Base-by-base conservation (phyloP, 2,329 filamentous ascomycete species). In the Microsporum canis region DNA sequence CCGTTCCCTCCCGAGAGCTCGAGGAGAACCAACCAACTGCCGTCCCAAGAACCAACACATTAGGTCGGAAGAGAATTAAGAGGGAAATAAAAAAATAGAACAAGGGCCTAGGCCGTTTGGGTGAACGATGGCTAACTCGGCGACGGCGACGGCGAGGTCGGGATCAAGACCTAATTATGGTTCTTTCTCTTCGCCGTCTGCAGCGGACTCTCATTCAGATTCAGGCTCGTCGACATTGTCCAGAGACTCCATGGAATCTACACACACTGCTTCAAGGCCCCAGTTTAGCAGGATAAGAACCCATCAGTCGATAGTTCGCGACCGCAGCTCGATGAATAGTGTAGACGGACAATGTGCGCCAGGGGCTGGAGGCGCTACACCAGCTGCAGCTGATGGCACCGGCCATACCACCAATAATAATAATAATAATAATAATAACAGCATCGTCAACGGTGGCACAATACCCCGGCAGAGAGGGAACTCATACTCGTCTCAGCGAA, bases 241-340 rank as follows among this genome's bases (percentile, higher is more conserved):
- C 14, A 55, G 51, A 23, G 51, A 34, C 10, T 55, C 51, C 14
- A 55, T 55, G 29, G 51, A 55, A 31, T 55, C 51, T 23, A 17
- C 51, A n/a, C 29, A 34, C 14, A 34, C 51, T 10, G 29, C 51
- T 36, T 55, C 51, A 10, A n/a, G 51, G 51, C 51, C 51, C 12
- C 51, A 55, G 51, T 55, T 55, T 12, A 55, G 51, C 51, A 55
- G 51, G 51, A 55, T 55, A 55, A 34, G 51, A n/a, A 55, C 51
- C 29, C 51, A 55, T 34, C 51, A 55, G 51, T 55, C 51, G 31
- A 36, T 36, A 34, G 31, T 36, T 36, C 51, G 51, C n/a, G 51
- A 55, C n/a, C 51, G 51, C 51, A 55, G 51, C 31, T 31, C 29
- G 12, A 55, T 55, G 51, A 31, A 55, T 34, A 34, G 31, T 31